Percentiles rank a stretch among this genome's conserved stretches.
These are phyloP conservation scores for Arthrinium puccinioides DNA, from an alignment of 2,329 filamentous ascomycete species.

Conservation along the genomic window DNA sequence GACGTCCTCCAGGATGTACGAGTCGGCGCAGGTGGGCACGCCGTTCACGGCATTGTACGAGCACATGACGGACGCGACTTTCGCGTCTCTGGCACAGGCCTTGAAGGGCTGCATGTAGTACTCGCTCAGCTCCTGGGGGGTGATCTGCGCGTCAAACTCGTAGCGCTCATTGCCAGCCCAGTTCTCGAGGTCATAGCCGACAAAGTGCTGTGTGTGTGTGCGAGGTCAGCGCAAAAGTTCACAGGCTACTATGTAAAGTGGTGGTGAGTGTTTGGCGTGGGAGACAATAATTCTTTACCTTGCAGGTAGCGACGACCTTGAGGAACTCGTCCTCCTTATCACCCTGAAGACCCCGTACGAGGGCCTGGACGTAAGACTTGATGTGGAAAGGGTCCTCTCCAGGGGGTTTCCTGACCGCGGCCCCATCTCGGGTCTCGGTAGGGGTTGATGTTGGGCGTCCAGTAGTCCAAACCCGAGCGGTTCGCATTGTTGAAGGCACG, in stretches of 20 bases:
- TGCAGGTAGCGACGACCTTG: constrained; percentile 47
- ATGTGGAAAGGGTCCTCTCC: constrained; percentile 31
- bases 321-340: constrained; percentile 15
- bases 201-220: constrained; percentile 33
- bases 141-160: constrained; percentile 48
- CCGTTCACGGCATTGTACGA: constrained; percentile 60
- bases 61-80: constrained; percentile 53
- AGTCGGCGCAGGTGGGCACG: constrained; percentile 54
- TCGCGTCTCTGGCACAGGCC: constrained; percentile 49
- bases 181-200: constrained; percentile 47
- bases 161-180: constrained; percentile 35
- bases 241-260: no score
- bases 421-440: constrained; percentile 17
- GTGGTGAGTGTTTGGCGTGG: constrained; percentile 1
- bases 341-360: constrained; percentile 46
- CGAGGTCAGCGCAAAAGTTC: no score
- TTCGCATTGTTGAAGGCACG: constrained; percentile 23
- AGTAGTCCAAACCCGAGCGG: constrained; percentile 16
- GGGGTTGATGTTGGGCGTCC: constrained; percentile 18
- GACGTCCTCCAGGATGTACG: constrained; percentile 55
- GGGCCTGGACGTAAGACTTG: constrained; percentile 40
- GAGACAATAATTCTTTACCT: constrained; percentile 17
- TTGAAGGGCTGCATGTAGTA: constrained; percentile 63
- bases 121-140: constrained; percentile 55
- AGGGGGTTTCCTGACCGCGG: constrained; percentile 18